Base-by-base conservation (phyloP, 371 early-diverging fungal species). In the Cokeromyces recurvatus region DNA sequence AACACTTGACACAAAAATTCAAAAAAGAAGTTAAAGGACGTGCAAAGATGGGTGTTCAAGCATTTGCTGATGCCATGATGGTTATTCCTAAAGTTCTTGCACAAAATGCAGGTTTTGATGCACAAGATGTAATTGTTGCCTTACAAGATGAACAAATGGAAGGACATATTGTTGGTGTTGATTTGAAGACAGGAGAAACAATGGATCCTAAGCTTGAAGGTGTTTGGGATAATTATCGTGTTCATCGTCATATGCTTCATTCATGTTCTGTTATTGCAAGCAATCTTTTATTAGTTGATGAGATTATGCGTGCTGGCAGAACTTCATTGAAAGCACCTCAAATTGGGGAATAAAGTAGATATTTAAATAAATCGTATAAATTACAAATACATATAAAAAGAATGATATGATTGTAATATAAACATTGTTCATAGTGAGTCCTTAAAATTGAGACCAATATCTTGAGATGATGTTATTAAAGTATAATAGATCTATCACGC, bases 221-320 rank as follows among this genome's bases (percentile, higher is more conserved):
- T 43, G 91, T 99, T 48, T 94, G 92, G 90, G 97, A 99, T 64
- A 98, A 97, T 81, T 96, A 95, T 78, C 82, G 94, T 29, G 99
- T 99, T 20, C 82, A 95, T 53, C 84, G 94, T 23, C 94, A 95
- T 69, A 87, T 95, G 88, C 77, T 99, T 39, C 90, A 97, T 62
- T 93, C 94, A 48, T 90, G 91, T 54, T 81, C 97, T 42, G 92
- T 98, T 25, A 98, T 97, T 64, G 95, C 99, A 19, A 91, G 92
- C 66, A 99, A 96, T 78, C 79, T 99, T 55, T 76, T 99, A 53
- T 81, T 99, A 45, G 98, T 99, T 17, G 99, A 99, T 76, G 99
- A 99, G 77, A 99, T 99, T 82, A 97, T 99, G 89, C 89, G 97
- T 60, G 95, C 89, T 9, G 89, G 89, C 39, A 76, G 87, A 55